Conservation (phyloP, 2,329 filamentous ascomycete genomes). For the Thyridium curvatum region DNA sequence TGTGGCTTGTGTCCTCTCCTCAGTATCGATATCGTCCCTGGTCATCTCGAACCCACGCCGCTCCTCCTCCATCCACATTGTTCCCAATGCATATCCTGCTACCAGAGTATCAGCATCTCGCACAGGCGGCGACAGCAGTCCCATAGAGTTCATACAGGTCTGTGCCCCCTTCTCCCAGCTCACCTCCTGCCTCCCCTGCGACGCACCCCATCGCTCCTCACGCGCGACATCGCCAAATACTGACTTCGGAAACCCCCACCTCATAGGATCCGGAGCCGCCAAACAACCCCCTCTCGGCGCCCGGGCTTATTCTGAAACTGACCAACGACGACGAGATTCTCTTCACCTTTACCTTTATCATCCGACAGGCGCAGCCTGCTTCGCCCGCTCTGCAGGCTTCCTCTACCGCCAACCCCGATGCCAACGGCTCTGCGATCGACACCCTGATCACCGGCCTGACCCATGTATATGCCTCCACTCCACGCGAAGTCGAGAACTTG, state of each 20-base stretch:
- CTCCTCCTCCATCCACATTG: slow-evolving; percentile 69
- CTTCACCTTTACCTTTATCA: slow-evolving; percentile 87
- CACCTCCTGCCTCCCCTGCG: too few species aligned
- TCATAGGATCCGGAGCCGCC: slow-evolving; percentile 67
- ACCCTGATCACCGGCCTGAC: slow-evolving; percentile 84
- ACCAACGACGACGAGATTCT: slow-evolving; percentile 86
- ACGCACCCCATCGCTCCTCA: too few species aligned
- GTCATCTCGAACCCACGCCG: slow-evolving; percentile 74
- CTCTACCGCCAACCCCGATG: slow-evolving; percentile 37
- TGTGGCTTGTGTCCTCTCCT: slow-evolving; percentile 5
- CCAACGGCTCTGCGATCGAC: slow-evolving; percentile 51
- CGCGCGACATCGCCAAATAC: too few species aligned
- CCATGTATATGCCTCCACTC: slow-evolving; percentile 81
- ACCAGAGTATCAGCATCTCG: slow-evolving; percentile 68
- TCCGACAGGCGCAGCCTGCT: slow-evolving; percentile 45
- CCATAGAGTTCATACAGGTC: slow-evolving; percentile 90
- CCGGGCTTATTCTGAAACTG: slow-evolving; percentile 79
- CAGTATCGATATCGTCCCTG: slow-evolving; percentile 83
- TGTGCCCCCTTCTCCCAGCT: slow-evolving; percentile 19
- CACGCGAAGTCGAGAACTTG: slow-evolving; percentile 84
- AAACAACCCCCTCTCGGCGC: slow-evolving; percentile 37
- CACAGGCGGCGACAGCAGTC: slow-evolving; percentile 64
- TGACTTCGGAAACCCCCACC: too few species aligned
- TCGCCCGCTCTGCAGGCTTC: slow-evolving; percentile 13
- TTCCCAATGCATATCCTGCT: slow-evolving; percentile 84